phyloP scores from a whole-genome alignment of 169 alveolate genomes.

The Babesia ovis region DNA sequence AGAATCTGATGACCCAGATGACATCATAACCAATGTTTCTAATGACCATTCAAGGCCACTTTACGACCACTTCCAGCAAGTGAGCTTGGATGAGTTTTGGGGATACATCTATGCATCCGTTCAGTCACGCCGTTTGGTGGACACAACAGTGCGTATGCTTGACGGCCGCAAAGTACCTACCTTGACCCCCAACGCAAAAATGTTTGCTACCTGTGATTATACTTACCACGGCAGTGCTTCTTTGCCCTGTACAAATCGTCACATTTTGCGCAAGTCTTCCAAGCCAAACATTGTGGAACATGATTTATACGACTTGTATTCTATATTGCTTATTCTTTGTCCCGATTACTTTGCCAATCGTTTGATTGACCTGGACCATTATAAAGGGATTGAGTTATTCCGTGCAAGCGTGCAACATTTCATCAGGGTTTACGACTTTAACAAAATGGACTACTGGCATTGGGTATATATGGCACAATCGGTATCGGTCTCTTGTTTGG shows the following conservation, averaged over 20 bases:
- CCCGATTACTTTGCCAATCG: constrained; percentile 34
- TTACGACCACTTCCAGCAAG: neutral
- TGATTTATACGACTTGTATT: constrained; percentile 47
- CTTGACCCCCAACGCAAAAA: constrained; percentile 19
- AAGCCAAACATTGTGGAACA: constrained; percentile 21
- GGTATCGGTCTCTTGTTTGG: constrained; percentile 30
- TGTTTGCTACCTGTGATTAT: constrained; percentile 62
- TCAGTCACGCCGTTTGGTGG: neutral
- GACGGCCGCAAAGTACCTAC: constrained; percentile 12
- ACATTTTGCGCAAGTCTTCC: constrained; percentile 36
- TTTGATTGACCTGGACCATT: neutral
- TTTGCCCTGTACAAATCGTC: constrained; percentile 43
- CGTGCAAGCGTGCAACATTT: constrained; percentile 44
- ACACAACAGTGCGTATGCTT: neutral
- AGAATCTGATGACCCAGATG: neutral
- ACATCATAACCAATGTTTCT: neutral
- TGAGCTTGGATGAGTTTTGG: constrained; percentile 13
- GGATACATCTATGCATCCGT: constrained; percentile 4
- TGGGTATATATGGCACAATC: constrained; percentile 30
- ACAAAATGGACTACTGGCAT: constrained; percentile 52
- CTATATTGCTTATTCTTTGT: constrained; percentile 15
- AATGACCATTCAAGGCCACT: neutral
- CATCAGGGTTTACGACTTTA: constrained; percentile 24
- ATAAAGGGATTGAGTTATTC: constrained; percentile 21
- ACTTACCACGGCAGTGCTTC: constrained; percentile 37